These are phyloP conservation scores for Auriscalpium microsporum DNA, from an alignment of 768 basidiomycete species.

Conservation along the genomic window DNA sequence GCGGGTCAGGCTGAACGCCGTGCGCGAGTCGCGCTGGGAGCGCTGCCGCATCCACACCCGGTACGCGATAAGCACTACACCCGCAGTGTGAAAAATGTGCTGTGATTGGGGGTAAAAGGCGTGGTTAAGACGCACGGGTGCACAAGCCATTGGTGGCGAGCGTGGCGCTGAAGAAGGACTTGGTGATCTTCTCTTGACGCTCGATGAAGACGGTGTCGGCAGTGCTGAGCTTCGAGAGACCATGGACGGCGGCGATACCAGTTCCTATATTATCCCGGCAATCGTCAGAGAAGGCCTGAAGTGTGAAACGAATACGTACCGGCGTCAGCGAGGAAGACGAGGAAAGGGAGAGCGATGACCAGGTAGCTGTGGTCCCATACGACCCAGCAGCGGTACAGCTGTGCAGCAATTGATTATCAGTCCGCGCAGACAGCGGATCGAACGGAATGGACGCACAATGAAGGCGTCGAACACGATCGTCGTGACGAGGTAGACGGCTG, in stretches of 20 bases:
- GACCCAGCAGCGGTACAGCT: slow-evolving; percentile 20
- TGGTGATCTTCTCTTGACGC: slow-evolving; percentile 16
- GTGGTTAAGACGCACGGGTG: slow-evolving; percentile 16
- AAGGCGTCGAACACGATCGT: slow-evolving; percentile 22
- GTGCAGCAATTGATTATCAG: not conserved
- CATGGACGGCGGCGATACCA: slow-evolving; percentile 15
- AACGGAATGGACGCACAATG: slow-evolving; percentile 10
- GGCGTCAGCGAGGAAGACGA: slow-evolving; percentile 22
- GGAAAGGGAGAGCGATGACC: slow-evolving; percentile 15
- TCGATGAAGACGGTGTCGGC: slow-evolving; percentile 17
- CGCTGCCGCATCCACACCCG: slow-evolving; percentile 20
- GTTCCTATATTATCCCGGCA: slow-evolving; percentile 4
- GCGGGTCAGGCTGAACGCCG: slow-evolving; percentile 5
- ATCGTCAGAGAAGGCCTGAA: too few relatives aligned
- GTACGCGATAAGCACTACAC: slow-evolving; percentile 17
- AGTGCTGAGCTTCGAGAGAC: slow-evolving; percentile 12
- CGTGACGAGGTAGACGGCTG: slow-evolving; percentile 15
- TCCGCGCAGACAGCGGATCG: not conserved
- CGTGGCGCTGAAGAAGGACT: slow-evolving; percentile 20
- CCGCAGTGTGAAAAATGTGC: not conserved
- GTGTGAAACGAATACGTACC: slow-evolving; percentile 9
- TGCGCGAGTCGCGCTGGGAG: slow-evolving; percentile 6
- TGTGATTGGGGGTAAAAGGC: too few relatives aligned
- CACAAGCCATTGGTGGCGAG: slow-evolving; percentile 20
- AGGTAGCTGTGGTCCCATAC: slow-evolving; percentile 18